Base-by-base conservation (phyloP, 805 yeast genomes). In the Priceomyces melissophilus region DNA sequence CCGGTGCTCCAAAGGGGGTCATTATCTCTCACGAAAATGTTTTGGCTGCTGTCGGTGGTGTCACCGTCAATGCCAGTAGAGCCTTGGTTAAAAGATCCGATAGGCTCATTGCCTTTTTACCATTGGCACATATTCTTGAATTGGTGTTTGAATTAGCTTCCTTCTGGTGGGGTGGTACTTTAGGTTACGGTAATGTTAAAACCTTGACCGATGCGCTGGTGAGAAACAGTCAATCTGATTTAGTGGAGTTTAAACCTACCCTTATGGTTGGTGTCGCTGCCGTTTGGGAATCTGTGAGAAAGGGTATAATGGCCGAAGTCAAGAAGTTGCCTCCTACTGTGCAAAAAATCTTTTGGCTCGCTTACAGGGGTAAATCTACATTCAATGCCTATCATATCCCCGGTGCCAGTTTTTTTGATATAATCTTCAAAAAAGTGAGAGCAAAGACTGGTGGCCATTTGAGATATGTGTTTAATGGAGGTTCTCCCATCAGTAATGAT, bases 221-320 rank as follows among this genome's bases (percentile, higher is more conserved):
- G 58, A 81, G 78, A 55, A 86, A 93, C 69, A 89, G 96, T 71
- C 69, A 77, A 42, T 91, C 96, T 56, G 99, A 93, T 63, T 78
- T 93, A 71, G 78, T 75, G 42, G 86, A 84, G 57, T 86, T 89
- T 67, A 75, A 81, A 62, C 99, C 99, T 44, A 86, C 96, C 4
- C 67, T 90, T 52, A 86, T 93, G 96, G 96, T 89, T 49, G 99
- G 96, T 65, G 99, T 93, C 42, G 97, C 97, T 12, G 96, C 98
- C 3, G 97, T 93, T 39, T 93, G 96, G 96, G 99, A 93, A 72
- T 76, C 84, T 30, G 87, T 93, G 46, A 84, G 90, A 65, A 93
- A 93, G 73, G 99, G 99, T 44, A 84, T 93, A 44, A 46, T 87
- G 43, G 78, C 78, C 41, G 89, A 90, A 68, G 78, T 93, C 50